Percentiles rank a stretch among this genome's conserved stretches.
Conservation (phyloP, 495 filamentous ascomycete species). For the Trichoderma erinaceum region DNA sequence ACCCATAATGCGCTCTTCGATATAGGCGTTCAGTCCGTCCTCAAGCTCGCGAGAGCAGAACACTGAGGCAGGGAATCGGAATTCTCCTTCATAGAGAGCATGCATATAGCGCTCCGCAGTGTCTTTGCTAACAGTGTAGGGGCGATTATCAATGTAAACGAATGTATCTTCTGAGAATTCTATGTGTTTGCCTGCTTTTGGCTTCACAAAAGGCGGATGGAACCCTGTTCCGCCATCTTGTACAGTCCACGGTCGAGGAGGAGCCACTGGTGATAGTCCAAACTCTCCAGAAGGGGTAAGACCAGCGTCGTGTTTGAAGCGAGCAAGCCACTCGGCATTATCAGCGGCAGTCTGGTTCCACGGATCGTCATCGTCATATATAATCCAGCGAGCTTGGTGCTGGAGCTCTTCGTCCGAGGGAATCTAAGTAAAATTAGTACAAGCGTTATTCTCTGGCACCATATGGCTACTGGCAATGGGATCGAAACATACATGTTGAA, state of each 20-base stretch:
- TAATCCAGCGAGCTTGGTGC: conserved; percentile 50
- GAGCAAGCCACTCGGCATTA: conserved; percentile 51
- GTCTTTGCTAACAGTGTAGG: background rate
- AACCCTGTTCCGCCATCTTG: background rate
- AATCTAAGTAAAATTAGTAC: background rate
- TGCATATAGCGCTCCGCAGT: background rate
- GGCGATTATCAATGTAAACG: background rate
- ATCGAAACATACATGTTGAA: conserved; percentile 34
- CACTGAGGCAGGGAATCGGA: conserved; percentile 31
- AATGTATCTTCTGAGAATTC: background rate
- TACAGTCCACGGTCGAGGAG: conserved; percentile 20
- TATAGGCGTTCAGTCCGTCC: conserved; percentile 24
- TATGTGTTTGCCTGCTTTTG: background rate
- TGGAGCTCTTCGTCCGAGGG: conserved; percentile 49
- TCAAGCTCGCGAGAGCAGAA: conserved; percentile 52
- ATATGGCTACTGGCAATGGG: no score
- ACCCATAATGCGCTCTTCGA: conserved; percentile 20
- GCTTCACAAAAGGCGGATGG: background rate
- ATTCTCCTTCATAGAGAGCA: conserved; percentile 32
- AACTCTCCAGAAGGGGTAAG: conserved; percentile 38
- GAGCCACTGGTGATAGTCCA: conserved; percentile 20
- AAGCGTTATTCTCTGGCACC: background rate
- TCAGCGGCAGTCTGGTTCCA: conserved; percentile 72
- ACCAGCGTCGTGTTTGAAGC: conserved; percentile 52
- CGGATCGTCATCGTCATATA: conserved; percentile 54